A percentile compares a stretch with the other conserved stretches of the same genome.
Evolutionary conservation across 768 basidiomycete species (phyloP).

Genomic region (Rhodotorula diobovata): DNA sequence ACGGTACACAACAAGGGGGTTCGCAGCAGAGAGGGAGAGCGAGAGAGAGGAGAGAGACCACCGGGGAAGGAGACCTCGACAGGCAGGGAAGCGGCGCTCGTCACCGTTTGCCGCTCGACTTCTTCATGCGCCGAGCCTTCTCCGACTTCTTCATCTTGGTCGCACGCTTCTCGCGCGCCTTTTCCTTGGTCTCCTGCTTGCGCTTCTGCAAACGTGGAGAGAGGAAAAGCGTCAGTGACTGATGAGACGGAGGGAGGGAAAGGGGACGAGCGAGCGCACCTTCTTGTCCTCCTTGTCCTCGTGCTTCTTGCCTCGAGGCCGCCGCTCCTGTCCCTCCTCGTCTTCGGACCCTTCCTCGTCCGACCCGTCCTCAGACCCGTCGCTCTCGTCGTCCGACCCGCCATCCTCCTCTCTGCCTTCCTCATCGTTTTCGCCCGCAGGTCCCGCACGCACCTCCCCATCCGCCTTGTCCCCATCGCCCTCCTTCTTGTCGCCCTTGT

Average conservation of each 20-base stretch:
- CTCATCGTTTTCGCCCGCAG: constrained; percentile 38
- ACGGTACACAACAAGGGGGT: no score
- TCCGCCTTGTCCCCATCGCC: constrained; percentile 48
- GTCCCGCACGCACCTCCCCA: neutral
- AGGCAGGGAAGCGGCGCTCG: no score
- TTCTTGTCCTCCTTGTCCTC: constrained; percentile 41
- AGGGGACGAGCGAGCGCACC: neutral
- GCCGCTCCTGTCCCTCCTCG: constrained; percentile 53
- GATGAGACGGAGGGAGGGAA: neutral
- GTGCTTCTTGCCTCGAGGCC: constrained; percentile 67
- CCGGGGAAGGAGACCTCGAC: no score
- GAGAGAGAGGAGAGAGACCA: no score
- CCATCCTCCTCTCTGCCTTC: constrained; percentile 45
- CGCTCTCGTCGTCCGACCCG: constrained; percentile 30
- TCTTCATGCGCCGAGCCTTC: constrained; percentile 31
- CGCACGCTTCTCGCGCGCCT: constrained; percentile 29
- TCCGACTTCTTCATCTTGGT: constrained; percentile 37
- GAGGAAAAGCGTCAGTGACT: neutral
- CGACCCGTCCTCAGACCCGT: constrained; percentile 47
- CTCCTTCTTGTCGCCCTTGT: constrained; percentile 6
- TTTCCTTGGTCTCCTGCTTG: constrained; percentile 31
- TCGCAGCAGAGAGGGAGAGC: no score
- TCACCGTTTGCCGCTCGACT: constrained; percentile 7
- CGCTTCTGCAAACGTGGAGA: constrained; percentile 19
- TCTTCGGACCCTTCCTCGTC: constrained; percentile 32